Percentiles rank a stretch among this genome's conserved stretches.
phyloP scores from a whole-genome alignment of 1,284 basidiomycete genomes.

The Lentinus polychrous region DNA sequence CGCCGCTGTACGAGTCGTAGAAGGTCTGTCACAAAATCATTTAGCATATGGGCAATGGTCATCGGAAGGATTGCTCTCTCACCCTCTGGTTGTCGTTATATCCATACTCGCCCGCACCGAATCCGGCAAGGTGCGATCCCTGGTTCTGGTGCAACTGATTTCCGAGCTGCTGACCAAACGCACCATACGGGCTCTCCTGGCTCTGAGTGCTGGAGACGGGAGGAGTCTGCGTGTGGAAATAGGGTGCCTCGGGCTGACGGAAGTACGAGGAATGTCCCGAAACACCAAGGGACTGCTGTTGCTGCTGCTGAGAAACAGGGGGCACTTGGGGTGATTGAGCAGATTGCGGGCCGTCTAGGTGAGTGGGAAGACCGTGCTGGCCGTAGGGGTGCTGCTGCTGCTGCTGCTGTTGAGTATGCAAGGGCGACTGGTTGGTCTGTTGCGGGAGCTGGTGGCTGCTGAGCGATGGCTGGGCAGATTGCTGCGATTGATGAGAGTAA shows the following conservation, averaged over 20 bases:
- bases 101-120: slow-evolving; percentile 55
- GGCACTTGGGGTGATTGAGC: slow-evolving; percentile 29
- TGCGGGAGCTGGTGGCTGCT: slow-evolving; percentile 34
- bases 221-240: slow-evolving; percentile 70
- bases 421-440: slow-evolving; percentile 15
- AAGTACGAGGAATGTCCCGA: slow-evolving; percentile 43
- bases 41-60: not conserved
- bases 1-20: slow-evolving; percentile 56
- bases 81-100: slow-evolving; percentile 62
- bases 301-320: slow-evolving; percentile 34
- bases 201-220: slow-evolving; percentile 46
- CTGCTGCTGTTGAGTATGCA: slow-evolving; percentile 22
- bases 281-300: too few relatives aligned
- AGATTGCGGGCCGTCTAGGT: slow-evolving; percentile 41
- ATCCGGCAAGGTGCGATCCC: slow-evolving; percentile 50
- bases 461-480: slow-evolving; percentile 22
- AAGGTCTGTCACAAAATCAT: slow-evolving; percentile 41
- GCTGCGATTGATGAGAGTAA: slow-evolving; percentile 32
- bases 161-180: slow-evolving; percentile 54
- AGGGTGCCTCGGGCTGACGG: slow-evolving; percentile 59
- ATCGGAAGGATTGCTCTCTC: too few relatives aligned
- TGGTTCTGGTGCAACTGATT: slow-evolving; percentile 41
- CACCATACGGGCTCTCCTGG: slow-evolving; percentile 58
- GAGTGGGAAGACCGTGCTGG: slow-evolving; percentile 55
- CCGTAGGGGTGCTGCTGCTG: slow-evolving; percentile 47